Percentiles rank a stretch among this genome's conserved stretches.
Conservation (phyloP, 1,284 basidiomycete genomes). For the Coniophora puteana region DNA sequence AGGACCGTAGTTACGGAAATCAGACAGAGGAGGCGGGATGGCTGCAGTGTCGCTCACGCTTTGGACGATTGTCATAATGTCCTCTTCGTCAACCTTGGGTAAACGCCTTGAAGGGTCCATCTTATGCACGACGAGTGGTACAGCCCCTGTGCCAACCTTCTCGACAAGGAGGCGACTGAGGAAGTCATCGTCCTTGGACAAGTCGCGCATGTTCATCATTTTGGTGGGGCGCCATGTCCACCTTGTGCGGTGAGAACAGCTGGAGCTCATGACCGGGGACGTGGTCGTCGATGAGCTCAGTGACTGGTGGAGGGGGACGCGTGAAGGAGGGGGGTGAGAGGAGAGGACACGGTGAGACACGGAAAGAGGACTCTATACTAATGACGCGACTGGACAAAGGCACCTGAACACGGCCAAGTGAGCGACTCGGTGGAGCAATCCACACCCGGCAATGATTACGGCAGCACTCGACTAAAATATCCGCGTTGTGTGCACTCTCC, state of each 20-base stretch:
- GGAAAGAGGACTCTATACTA: slow-evolving; percentile 17
- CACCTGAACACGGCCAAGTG: slow-evolving; percentile 18
- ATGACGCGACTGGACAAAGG: slow-evolving; percentile 31
- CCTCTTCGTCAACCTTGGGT: slow-evolving; percentile 64
- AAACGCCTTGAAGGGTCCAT: slow-evolving; percentile 74
- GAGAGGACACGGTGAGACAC: slow-evolving; percentile 7
- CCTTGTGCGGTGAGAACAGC: slow-evolving; percentile 21
- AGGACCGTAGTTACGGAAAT: slow-evolving; percentile 15
- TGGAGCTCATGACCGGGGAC: slow-evolving; percentile 29
- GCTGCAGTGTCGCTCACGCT: slow-evolving; percentile 59
- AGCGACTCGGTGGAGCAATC: no score
- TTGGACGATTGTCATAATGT: slow-evolving; percentile 66
- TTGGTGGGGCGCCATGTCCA: slow-evolving; percentile 70
- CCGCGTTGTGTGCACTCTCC: no score
- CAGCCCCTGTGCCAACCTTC: slow-evolving; percentile 72
- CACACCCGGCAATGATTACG: no score
- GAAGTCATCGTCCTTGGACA: slow-evolving; percentile 84
- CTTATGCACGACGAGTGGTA: slow-evolving; percentile 79
- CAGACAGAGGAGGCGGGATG: slow-evolving; percentile 23
- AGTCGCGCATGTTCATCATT: slow-evolving; percentile 83
- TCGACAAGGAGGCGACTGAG: slow-evolving; percentile 81
- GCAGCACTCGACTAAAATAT: no score
- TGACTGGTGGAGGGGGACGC: slow-evolving; percentile 20
- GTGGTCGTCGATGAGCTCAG: slow-evolving; percentile 35
- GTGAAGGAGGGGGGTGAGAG: slow-evolving; percentile 8